Evolutionary conservation across 2,329 filamentous ascomycete species (phyloP), one percentile per base, ranked within the genome.

Genomic region (Pezicula rhizophila): DNA sequence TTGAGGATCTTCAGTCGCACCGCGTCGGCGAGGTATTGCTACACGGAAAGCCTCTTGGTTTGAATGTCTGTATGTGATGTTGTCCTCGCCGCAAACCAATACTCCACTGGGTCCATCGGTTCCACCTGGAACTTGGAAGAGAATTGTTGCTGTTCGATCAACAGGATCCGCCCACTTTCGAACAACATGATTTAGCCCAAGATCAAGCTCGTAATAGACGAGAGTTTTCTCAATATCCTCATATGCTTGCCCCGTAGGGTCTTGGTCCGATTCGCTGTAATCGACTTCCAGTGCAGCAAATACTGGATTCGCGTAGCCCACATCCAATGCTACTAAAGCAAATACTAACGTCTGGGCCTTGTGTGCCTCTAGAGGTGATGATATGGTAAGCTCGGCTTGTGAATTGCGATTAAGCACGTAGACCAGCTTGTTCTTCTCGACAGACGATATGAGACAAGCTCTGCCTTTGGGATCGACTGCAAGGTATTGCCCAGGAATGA

Each of bases 371-470:
- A 99, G 78, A 1, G 93, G 93, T 12, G 93, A 99, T 5, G 93
- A 99, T 45, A 99, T 99, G 37, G 91, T 95, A 60, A 99, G 81
- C 67, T 96, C 89, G 15, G 91, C 91, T 69, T 97, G 89, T 3
- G 90, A 81, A 70, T 96, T 95, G 57, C 95, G 85, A 69, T 97
- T 97, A 58, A 99, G 77, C 62, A 99, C 92, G 70, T 99, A 99
- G 58, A 99, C 93, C 49, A 99, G 85, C 74, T 99, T 99, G 74
- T 97, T 99, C 79, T 99, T 99, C 72, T 99, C 95, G 48, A 92
- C 79, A 5, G 91, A 92, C 8, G 93, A 90, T 53, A 97, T 88
- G 65, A 99, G 78, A 64, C 92, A 96, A 48, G 95, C 95, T 72
- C 93, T 83, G 48, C 93, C 93, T 69, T 96, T 96, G 25, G 93